phyloP scores from a whole-genome alignment of 768 basidiomycete species.

The Trametes cubensis region DNA sequence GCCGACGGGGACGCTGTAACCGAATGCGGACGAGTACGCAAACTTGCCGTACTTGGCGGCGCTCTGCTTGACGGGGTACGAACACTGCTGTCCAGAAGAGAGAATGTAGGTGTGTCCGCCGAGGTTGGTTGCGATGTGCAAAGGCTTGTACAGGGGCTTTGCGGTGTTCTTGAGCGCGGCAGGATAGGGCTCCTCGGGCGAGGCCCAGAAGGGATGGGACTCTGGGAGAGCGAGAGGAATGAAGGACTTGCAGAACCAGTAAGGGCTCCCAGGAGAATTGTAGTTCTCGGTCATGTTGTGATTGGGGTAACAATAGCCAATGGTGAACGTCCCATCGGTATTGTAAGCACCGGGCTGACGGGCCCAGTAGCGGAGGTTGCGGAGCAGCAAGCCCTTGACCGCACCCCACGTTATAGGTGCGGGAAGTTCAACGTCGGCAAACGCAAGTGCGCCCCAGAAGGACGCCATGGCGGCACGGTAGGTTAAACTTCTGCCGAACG shows the following conservation, averaged over 20 bases:
- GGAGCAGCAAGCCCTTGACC: constrained; percentile 71
- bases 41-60: constrained; percentile 81
- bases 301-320: constrained; percentile 72
- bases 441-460: constrained; percentile 75
- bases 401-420: constrained; percentile 75
- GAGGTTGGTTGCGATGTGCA: constrained; percentile 67
- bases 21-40: constrained; percentile 76
- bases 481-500: constrained; percentile 75
- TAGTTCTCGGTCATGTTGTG: constrained; percentile 80
- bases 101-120: constrained; percentile 71
- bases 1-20: constrained; percentile 68
- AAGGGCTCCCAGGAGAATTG: constrained; percentile 77
- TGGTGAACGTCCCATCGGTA: constrained; percentile 69
- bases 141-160: constrained; percentile 59
- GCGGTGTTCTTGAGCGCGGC: constrained; percentile 45
- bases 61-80: constrained; percentile 77
- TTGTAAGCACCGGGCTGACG: constrained; percentile 63
- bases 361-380: constrained; percentile 74
- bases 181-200: constrained; percentile 69
- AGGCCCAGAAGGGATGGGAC: constrained; percentile 72
- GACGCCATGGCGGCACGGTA: constrained; percentile 84
- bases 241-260: constrained; percentile 84
- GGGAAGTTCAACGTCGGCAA: constrained; percentile 68
- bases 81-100: constrained; percentile 78
- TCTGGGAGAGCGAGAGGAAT: constrained; percentile 63